Conservation (phyloP, 2,329 filamentous ascomycete genomes). For the Xylariales sp. region DNA sequence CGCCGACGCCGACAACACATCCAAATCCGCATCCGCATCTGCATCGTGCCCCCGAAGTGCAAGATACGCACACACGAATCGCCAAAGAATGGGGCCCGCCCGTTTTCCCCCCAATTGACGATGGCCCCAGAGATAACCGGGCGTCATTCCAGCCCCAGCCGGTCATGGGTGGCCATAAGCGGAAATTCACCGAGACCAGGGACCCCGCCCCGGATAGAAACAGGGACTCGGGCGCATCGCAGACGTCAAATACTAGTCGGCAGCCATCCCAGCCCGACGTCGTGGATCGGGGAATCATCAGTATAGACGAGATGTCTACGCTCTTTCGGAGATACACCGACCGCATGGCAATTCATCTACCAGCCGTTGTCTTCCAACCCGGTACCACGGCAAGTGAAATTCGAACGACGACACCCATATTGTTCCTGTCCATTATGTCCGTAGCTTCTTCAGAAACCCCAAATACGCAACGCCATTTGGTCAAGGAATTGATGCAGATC, state of each 20-base stretch:
- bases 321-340: slow-evolving; percentile 70
- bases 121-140: slow-evolving; percentile 32
- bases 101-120: slow-evolving; percentile 32
- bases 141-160: slow-evolving; percentile 27
- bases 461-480: slow-evolving; percentile 69
- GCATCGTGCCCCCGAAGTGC: background rate
- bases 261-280: slow-evolving; percentile 59
- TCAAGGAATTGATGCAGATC: slow-evolving; percentile 76
- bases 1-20: background rate
- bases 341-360: slow-evolving; percentile 70
- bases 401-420: slow-evolving; percentile 68
- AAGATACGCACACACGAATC: slow-evolving; percentile 12
- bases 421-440: slow-evolving; percentile 78
- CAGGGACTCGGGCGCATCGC: slow-evolving; percentile 40
- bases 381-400: slow-evolving; percentile 66
- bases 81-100: slow-evolving; percentile 44
- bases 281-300: slow-evolving; percentile 70
- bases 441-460: slow-evolving; percentile 70
- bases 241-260: slow-evolving; percentile 10
- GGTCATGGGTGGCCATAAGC: slow-evolving; percentile 54
- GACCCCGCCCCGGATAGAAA: slow-evolving; percentile 40
- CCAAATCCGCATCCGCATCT: slow-evolving; percentile 1
- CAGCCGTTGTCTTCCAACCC: slow-evolving; percentile 69
- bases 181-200: slow-evolving; percentile 52
- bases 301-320: slow-evolving; percentile 63